phyloP scores from a whole-genome alignment of 2,329 filamentous ascomycete genomes.

The Scytalidium sp. region DNA sequence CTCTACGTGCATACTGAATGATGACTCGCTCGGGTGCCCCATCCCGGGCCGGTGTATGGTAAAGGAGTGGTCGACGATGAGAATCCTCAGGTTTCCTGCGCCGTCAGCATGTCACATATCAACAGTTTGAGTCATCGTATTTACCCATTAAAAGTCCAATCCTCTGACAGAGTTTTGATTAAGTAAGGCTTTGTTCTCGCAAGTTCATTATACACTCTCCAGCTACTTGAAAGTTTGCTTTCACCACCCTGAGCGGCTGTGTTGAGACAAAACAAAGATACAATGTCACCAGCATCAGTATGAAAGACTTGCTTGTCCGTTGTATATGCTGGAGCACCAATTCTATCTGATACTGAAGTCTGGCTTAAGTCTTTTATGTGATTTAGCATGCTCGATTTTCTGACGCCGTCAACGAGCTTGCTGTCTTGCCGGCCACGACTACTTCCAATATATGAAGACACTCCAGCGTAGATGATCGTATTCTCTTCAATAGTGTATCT shows the following conservation, averaged over 20 bases:
- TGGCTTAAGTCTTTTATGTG: slow-evolving; percentile 61
- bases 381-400: slow-evolving; percentile 49
- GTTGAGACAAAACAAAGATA: slow-evolving; percentile 45
- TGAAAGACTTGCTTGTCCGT: slow-evolving; percentile 59
- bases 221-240: slow-evolving; percentile 50
- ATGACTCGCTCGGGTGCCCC: slow-evolving; percentile 49
- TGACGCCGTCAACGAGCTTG: slow-evolving; percentile 36
- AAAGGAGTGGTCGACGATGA: slow-evolving; percentile 53
- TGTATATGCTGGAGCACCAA: slow-evolving; percentile 58
- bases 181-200: slow-evolving; percentile 49
- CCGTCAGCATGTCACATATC: too few relatives aligned
- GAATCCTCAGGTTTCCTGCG: too few relatives aligned
- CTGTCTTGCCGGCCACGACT: slow-evolving; percentile 39
- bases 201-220: slow-evolving; percentile 53
- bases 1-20: slow-evolving; percentile 58
- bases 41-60: slow-evolving; percentile 48
- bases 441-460: slow-evolving; percentile 38
- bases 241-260: slow-evolving; percentile 46
- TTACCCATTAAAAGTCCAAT: slow-evolving; percentile 42
- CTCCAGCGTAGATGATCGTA: slow-evolving; percentile 37
- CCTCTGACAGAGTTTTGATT: slow-evolving; percentile 44
- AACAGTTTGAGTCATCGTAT: too few relatives aligned
- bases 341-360: slow-evolving; percentile 34
- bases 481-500: slow-evolving; percentile 33
- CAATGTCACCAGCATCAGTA: slow-evolving; percentile 52